These are phyloP conservation scores for Thelonectria rubi DNA, from an alignment of 2,329 filamentous ascomycete genomes.

Conservation along the genomic window DNA sequence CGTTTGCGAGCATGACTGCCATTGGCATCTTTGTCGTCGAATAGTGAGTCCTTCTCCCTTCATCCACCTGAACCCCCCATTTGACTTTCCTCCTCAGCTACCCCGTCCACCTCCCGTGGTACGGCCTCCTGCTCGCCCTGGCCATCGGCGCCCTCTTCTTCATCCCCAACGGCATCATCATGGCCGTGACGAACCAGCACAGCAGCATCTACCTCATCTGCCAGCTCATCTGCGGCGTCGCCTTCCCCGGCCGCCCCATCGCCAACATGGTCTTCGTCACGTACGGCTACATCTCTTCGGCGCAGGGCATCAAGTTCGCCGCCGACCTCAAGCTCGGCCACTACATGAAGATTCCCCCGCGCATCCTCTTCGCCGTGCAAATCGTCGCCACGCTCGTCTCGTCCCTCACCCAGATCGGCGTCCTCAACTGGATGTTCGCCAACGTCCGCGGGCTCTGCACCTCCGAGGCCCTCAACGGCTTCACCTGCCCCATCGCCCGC, in stretches of 20 bases:
- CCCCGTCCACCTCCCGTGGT: constrained; percentile 86
- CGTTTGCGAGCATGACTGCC: constrained; percentile 77
- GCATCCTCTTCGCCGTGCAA: constrained; percentile 81
- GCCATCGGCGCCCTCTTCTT: constrained; percentile 83
- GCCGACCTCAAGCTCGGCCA: constrained; percentile 87
- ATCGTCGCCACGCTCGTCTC: constrained; percentile 79
- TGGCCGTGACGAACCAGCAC: constrained; percentile 92
- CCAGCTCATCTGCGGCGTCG: constrained; percentile 81
- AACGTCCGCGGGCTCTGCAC: constrained; percentile 83
- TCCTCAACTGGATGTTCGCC: constrained; percentile 90
- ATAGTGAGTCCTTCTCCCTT: constrained; percentile 64
- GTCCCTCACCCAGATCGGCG: constrained; percentile 81
- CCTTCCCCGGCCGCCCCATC: constrained; percentile 85
- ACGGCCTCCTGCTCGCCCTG: constrained; percentile 81
- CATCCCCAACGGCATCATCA: constrained; percentile 90
- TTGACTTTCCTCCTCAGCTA: constrained; percentile 61
- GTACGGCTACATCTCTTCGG: constrained; percentile 88
- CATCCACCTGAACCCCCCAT: neutral
- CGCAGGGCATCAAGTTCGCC: constrained; percentile 89
- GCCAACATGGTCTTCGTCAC: constrained; percentile 95
- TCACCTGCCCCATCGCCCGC: constrained; percentile 85
- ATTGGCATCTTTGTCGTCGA: constrained; percentile 87
- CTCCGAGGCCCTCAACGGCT: constrained; percentile 81
- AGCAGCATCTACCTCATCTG: constrained; percentile 88
- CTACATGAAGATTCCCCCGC: constrained; percentile 87